phyloP scores from a whole-genome alignment of 306 rosid genomes.

The Prunus kanzakura region DNA sequence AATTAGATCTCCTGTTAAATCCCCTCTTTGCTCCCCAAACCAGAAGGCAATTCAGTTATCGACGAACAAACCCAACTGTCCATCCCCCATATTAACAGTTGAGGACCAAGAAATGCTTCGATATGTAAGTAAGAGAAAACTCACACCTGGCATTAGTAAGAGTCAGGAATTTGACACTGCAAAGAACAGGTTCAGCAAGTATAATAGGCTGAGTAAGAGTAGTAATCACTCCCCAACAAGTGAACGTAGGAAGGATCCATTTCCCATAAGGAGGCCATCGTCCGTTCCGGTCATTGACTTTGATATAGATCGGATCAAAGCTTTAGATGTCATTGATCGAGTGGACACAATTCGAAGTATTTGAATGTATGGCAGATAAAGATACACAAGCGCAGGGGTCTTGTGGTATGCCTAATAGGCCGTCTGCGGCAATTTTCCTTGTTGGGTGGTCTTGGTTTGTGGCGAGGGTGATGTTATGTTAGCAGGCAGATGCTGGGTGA shows the following conservation, averaged over 20 bases:
- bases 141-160: constrained; percentile 90
- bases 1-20: constrained; percentile 81
- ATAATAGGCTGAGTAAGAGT: constrained; percentile 85
- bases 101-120: constrained; percentile 95
- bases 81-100: constrained; percentile 60
- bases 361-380: not conserved
- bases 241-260: constrained; percentile 50
- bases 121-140: constrained; percentile 74
- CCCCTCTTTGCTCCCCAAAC: constrained; percentile 78
- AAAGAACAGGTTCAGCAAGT: constrained; percentile 65
- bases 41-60: constrained; percentile 46
- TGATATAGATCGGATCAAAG: constrained; percentile 65
- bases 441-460: not conserved
- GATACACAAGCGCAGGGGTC: not conserved
- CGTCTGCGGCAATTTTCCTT: not conserved
- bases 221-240: constrained; percentile 81
- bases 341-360: constrained; percentile 68
- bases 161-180: constrained; percentile 86
- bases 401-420: not conserved
- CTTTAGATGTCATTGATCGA: constrained; percentile 77
- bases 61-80: constrained; percentile 42
- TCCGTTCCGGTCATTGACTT: constrained; percentile 80
- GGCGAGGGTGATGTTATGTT: constrained; percentile 1
- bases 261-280: constrained; percentile 60
- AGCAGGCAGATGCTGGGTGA: constrained; percentile 3